Evolutionary conservation across 257 asterid species (phyloP), one percentile per base, ranked within the genome.

Genomic region (Solanum bulbocastanum): DNA sequence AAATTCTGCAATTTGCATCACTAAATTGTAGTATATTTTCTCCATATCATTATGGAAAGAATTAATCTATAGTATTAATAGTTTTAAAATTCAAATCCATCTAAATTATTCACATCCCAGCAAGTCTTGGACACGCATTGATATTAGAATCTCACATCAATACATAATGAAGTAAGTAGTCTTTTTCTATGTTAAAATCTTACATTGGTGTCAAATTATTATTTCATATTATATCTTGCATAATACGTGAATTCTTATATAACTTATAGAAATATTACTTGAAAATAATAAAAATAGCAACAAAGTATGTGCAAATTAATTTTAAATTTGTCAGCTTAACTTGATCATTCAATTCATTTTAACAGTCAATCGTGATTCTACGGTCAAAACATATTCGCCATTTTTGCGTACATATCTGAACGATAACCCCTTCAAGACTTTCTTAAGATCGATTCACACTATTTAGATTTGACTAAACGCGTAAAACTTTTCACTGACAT

Each of bases 351-450:
- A 62, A 23, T 60, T 60, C 14, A 0, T 20, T 60, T n/a, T 10
- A 62, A 11, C 3, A 62, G 6, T 23, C 0, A n/a, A 1, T 1
- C 15, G n/a, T n/a, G 3, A 23, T 62, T 62, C 0, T 62, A 23
- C 3, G 0, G 6, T 62, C 15, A 62, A 62, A 62, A 4, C 3
- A 62, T 23, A 1, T 62, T 62, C 3, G 3, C 6, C 6, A 62
- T 62, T 10, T 4, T 10, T 10, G 1, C 3, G 8, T 62, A n/a
- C 15, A 9, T n/a, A 62, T 4, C 15, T 20, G 0, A 62, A 62
- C 15, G 4, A 62, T 2, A 56, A 49, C 1, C n/a, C 10, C n/a
- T 56, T 56, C 65, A 2, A 56, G 27, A 23, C 71, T n/a, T 60
- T 60, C 14, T 60, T 60, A 23, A 22, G 16, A 62, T n/a, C 3